Conservation (phyloP, 306 rosid species). For the Abrus pulchellus region DNA sequence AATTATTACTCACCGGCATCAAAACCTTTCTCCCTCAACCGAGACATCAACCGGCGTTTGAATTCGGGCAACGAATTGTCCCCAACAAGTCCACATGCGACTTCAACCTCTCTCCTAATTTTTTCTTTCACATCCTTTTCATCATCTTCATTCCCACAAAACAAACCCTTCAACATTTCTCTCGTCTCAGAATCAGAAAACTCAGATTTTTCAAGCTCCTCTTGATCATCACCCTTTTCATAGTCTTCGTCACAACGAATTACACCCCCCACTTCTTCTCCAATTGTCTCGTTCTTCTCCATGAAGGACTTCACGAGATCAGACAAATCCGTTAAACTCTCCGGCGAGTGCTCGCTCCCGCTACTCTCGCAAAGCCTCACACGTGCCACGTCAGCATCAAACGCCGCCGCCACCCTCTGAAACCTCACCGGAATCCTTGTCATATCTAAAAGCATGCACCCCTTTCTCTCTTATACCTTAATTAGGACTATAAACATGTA, state of each 20-base stretch:
- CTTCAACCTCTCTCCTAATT: slow-evolving; percentile 57
- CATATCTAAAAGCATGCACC: neutral
- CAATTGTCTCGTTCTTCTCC: slow-evolving; percentile 55
- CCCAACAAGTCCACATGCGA: slow-evolving; percentile 43
- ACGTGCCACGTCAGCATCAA: slow-evolving; percentile 63
- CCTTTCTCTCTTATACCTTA: too few species aligned
- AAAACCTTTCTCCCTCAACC: slow-evolving; percentile 68
- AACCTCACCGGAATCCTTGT: slow-evolving; percentile 63
- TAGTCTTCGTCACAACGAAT: neutral
- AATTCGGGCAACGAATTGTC: slow-evolving; percentile 53
- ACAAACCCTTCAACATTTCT: slow-evolving; percentile 50
- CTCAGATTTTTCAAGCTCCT: slow-evolving; percentile 44
- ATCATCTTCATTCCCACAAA: slow-evolving; percentile 38
- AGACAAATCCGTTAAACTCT: slow-evolving; percentile 65
- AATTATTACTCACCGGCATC: slow-evolving; percentile 78
- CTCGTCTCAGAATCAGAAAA: slow-evolving; percentile 56
- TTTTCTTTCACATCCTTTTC: slow-evolving; percentile 50
- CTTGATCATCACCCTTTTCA: slow-evolving; percentile 23
- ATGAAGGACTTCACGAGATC: slow-evolving; percentile 84
- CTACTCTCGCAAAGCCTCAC: slow-evolving; percentile 75
- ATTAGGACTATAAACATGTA: too few species aligned
- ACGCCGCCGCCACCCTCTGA: slow-evolving; percentile 73
- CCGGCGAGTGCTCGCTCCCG: slow-evolving; percentile 88
- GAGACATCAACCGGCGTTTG: slow-evolving; percentile 75
- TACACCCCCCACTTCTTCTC: neutral